A percentile compares a stretch with the other conserved stretches of the same genome.
Evolutionary conservation across 192 early-diverging fungal genomes (phyloP).

Genomic region (Backusella tuberculispora): DNA sequence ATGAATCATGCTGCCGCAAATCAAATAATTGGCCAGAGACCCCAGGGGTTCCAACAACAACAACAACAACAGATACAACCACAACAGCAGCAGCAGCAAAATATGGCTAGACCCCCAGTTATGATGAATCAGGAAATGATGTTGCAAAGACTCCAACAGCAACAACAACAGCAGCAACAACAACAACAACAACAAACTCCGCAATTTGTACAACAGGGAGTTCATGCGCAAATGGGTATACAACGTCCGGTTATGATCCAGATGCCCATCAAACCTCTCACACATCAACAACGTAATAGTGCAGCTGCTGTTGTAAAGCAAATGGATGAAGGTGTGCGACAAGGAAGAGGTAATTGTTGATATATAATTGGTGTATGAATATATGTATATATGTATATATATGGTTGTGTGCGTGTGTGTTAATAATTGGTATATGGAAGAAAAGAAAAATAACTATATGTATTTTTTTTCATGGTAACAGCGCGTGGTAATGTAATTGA

Average conservation of each 20-base stretch:
- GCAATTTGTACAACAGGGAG: constrained; percentile 26
- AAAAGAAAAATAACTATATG: background rate
- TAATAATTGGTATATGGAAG: background rate
- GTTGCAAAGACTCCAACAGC: constrained; percentile 17
- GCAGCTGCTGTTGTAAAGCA: constrained; percentile 43
- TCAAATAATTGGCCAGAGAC: constrained; percentile 19
- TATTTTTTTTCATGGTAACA: constrained; percentile 6
- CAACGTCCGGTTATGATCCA: constrained; percentile 17
- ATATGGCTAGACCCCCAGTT: background rate
- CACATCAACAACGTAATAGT: constrained; percentile 31
- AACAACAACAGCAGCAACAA: constrained; percentile 26
- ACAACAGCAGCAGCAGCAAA: constrained; percentile 14
- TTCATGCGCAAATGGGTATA: constrained; percentile 5
- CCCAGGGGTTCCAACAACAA: constrained; percentile 18
- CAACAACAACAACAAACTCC: constrained; percentile 27
- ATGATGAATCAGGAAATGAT: constrained; percentile 21
- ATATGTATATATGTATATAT: too few relatives aligned
- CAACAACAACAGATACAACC: constrained; percentile 1
- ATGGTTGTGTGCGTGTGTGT: background rate
- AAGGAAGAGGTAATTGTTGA: constrained; percentile 41
- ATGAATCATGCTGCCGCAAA: background rate
- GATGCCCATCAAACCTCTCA: constrained; percentile 9
- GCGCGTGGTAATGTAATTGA: constrained; percentile 35
- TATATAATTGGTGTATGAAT: background rate
- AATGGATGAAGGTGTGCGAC: constrained; percentile 44